Evolutionary conservation across 306 rosid species (phyloP).

Genomic region (Fragaria ananassa): DNA sequence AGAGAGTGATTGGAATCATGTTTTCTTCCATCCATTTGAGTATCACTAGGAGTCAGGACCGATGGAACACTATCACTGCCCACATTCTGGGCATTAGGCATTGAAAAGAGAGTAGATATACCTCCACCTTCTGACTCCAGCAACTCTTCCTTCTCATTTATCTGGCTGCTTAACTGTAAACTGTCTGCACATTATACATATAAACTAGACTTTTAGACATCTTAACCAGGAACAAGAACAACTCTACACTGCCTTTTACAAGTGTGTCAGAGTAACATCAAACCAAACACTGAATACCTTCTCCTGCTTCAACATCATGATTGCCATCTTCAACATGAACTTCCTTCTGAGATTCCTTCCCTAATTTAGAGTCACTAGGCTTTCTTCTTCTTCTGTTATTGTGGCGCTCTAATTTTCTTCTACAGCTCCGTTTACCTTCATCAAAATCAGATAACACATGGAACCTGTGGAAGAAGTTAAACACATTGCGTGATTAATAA

Average conservation of each 20-base stretch:
- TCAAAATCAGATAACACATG: slow-evolving; percentile 82
- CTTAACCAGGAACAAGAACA: slow-evolving; percentile 13
- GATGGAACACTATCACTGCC: slow-evolving; percentile 41
- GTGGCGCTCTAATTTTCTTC: slow-evolving; percentile 91
- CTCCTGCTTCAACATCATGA: slow-evolving; percentile 48
- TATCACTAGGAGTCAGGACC: slow-evolving; percentile 49
- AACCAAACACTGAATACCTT: slow-evolving; percentile 40
- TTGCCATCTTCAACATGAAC: slow-evolving; percentile 46
- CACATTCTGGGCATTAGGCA: slow-evolving; percentile 47
- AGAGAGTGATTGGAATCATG: slow-evolving; percentile 49
- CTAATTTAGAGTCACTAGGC: slow-evolving; percentile 40
- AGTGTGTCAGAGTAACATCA: not conserved
- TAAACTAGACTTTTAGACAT: slow-evolving; percentile 17
- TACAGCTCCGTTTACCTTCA: slow-evolving; percentile 93
- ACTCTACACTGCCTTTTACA: slow-evolving; percentile 5
- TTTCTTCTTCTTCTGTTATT: slow-evolving; percentile 85
- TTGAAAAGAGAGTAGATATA: slow-evolving; percentile 31
- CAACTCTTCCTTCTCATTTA: slow-evolving; percentile 41
- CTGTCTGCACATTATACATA: slow-evolving; percentile 43
- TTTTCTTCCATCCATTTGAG: slow-evolving; percentile 52
- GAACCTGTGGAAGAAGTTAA: slow-evolving; percentile 55
- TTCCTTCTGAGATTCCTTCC: slow-evolving; percentile 46
- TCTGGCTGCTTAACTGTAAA: slow-evolving; percentile 44
- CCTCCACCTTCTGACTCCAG: slow-evolving; percentile 59
- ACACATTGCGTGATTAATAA: not conserved